These are phyloP conservation scores for Neurospora intermedia DNA, from an alignment of 495 filamentous ascomycete species.

Conservation along the genomic window DNA sequence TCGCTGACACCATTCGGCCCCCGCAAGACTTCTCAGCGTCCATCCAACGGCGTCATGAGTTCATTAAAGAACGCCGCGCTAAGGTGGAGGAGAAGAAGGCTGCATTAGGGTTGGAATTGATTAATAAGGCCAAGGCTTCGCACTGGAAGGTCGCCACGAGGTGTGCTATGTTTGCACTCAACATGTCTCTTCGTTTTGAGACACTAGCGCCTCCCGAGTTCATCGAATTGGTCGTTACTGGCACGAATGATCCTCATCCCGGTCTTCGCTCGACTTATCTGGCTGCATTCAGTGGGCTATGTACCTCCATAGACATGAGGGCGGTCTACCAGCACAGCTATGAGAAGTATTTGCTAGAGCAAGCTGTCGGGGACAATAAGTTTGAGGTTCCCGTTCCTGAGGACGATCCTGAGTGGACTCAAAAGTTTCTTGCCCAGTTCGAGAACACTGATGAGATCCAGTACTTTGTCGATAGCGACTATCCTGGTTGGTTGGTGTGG, in stretches of 20 bases:
- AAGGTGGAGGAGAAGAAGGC: conserved; percentile 76
- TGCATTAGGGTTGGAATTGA: conserved; percentile 67
- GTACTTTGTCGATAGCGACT: conserved; percentile 83
- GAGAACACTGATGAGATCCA: conserved; percentile 61
- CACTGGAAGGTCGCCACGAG: conserved; percentile 95
- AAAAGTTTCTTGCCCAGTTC: conserved; percentile 67
- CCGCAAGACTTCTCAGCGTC: conserved; percentile 49
- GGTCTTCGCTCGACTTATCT: conserved; percentile 72
- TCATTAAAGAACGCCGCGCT: conserved; percentile 60
- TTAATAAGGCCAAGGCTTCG: conserved; percentile 60
- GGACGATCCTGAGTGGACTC: conserved; percentile 66
- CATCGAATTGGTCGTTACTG: conserved; percentile 71
- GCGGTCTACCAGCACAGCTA: conserved; percentile 79
- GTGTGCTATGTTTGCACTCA: conserved; percentile 78
- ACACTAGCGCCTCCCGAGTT: conserved; percentile 70
- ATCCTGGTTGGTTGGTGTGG: conserved; percentile 98
- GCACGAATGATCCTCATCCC: conserved; percentile 84
- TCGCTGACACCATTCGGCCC: conserved; percentile 64
- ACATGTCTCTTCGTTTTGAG: conserved; percentile 80
- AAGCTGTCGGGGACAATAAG: conserved; percentile 64
- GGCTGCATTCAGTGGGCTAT: conserved; percentile 66
- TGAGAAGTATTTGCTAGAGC: conserved; percentile 69
- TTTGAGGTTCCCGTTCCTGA: conserved; percentile 58
- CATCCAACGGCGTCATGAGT: conserved; percentile 56
- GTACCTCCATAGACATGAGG: conserved; percentile 73